Conservation (phyloP, 1,284 basidiomycete species). For the Bjerkandera adusta region DNA sequence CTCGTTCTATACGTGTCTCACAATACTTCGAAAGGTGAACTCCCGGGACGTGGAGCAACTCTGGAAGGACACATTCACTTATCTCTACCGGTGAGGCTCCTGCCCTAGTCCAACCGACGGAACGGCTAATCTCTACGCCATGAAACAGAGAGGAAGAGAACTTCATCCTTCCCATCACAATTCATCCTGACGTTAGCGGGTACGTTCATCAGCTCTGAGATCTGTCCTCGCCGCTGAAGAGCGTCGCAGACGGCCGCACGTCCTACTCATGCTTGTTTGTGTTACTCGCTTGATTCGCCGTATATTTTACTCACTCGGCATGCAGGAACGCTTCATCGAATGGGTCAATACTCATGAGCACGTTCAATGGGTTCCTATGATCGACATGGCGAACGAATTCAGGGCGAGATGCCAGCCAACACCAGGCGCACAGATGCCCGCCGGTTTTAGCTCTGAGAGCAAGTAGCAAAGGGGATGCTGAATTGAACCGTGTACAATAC, state of each 20-base stretch:
- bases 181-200: slow-evolving; percentile 80
- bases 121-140: slow-evolving; percentile 7
- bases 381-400: slow-evolving; percentile 61
- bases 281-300: neutral
- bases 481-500: neutral
- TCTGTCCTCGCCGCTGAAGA: neutral
- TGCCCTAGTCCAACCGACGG: no score
- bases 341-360: slow-evolving; percentile 75
- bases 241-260: slow-evolving; percentile 42
- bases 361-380: slow-evolving; percentile 74
- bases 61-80: slow-evolving; percentile 76
- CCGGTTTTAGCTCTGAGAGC: slow-evolving; percentile 24
- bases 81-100: slow-evolving; percentile 51
- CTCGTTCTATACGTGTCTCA: neutral
- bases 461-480: neutral
- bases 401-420: slow-evolving; percentile 29
- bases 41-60: slow-evolving; percentile 67
- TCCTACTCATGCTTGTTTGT: slow-evolving; percentile 71
- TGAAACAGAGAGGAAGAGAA: slow-evolving; percentile 60
- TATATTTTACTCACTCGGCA: neutral
- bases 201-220: slow-evolving; percentile 26
- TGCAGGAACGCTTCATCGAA: slow-evolving; percentile 71
- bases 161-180: slow-evolving; percentile 76
- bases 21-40: slow-evolving; percentile 48
- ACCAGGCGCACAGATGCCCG: slow-evolving; percentile 42